A percentile compares a stretch with the other conserved stretches of the same genome.
phyloP scores from a whole-genome alignment of 2,329 filamentous ascomycete species.

The Aspergillus japonicus region DNA sequence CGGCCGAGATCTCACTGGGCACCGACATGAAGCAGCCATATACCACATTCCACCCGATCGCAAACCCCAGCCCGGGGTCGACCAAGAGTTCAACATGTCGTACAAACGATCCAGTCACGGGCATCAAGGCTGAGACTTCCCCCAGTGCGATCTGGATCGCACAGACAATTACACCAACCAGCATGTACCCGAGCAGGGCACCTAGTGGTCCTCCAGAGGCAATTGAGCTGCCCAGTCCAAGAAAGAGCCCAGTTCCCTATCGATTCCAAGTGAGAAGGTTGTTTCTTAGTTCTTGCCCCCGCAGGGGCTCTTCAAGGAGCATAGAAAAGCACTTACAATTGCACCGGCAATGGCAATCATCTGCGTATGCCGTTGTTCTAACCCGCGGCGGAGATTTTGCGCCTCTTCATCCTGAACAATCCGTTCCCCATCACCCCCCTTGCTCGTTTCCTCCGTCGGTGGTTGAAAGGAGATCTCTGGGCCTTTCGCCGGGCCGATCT shows the following conservation, averaged over 20 bases:
- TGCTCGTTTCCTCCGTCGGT: neutral
- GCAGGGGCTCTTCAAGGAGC: neutral
- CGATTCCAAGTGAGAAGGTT: neutral
- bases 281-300: neutral
- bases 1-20: slow-evolving; percentile 61
- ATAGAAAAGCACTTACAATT: slow-evolving; percentile 30
- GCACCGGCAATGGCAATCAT: slow-evolving; percentile 49
- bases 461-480: neutral
- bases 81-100: slow-evolving; percentile 52
- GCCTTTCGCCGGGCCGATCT: neutral
- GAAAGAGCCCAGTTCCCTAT: slow-evolving; percentile 51
- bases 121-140: slow-evolving; percentile 52
- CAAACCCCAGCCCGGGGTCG: slow-evolving; percentile 52
- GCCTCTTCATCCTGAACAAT: slow-evolving; percentile 45
- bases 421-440: neutral
- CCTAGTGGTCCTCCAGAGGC: slow-evolving; percentile 52
- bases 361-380: slow-evolving; percentile 46
- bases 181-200: slow-evolving; percentile 51
- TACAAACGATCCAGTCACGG: slow-evolving; percentile 53
- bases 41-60: slow-evolving; percentile 50
- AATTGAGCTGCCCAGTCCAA: slow-evolving; percentile 53
- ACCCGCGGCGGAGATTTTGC: slow-evolving; percentile 46
- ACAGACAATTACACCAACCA: slow-evolving; percentile 51
- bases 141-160: slow-evolving; percentile 53
- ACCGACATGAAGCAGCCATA: slow-evolving; percentile 56